Evolutionary conservation across 106 monocot genomes (phyloP).

Genomic region (Acorus gramineus): DNA sequence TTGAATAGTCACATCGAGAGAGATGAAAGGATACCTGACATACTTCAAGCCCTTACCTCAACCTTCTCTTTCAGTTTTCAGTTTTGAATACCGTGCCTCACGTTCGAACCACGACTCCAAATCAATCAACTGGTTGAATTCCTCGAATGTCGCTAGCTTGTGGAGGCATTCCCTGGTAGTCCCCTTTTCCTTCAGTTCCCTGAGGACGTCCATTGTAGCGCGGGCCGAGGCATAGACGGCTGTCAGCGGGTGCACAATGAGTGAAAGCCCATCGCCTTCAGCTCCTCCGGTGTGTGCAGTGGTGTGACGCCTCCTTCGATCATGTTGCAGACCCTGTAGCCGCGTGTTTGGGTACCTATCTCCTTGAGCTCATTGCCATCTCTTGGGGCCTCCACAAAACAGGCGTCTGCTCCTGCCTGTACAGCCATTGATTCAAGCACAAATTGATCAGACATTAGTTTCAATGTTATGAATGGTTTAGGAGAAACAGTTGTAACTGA

Average conservation of each 20-base stretch:
- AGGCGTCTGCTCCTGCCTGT: slow-evolving; percentile 67
- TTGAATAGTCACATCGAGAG: too few species aligned
- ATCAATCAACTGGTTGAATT: slow-evolving; percentile 48
- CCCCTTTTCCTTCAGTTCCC: slow-evolving; percentile 33
- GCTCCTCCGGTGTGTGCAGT: slow-evolving; percentile 49
- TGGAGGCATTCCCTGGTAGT: slow-evolving; percentile 40
- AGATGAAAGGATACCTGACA: too few species aligned
- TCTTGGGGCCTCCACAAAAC: slow-evolving; percentile 62
- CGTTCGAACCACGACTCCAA: slow-evolving; percentile 32
- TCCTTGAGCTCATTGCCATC: slow-evolving; percentile 43
- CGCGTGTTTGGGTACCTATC: slow-evolving; percentile 32
- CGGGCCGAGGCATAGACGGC: slow-evolving; percentile 45
- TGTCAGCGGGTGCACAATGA: slow-evolving; percentile 46
- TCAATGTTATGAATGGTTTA: neutral
- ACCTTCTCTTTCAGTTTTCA: neutral
- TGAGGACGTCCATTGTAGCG: slow-evolving; percentile 33
- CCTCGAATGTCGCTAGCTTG: slow-evolving; percentile 53
- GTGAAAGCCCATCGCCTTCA: slow-evolving; percentile 65
- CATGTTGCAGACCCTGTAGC: slow-evolving; percentile 60
- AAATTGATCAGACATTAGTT: too few species aligned
- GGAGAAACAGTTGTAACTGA: neutral
- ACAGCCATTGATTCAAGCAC: too few species aligned
- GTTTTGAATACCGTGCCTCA: slow-evolving; percentile 22
- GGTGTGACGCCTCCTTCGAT: slow-evolving; percentile 54
- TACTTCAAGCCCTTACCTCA: too few species aligned